Evolutionary conservation across 1,284 basidiomycete genomes (phyloP).

Genomic region (Porodaedalea pini): DNA sequence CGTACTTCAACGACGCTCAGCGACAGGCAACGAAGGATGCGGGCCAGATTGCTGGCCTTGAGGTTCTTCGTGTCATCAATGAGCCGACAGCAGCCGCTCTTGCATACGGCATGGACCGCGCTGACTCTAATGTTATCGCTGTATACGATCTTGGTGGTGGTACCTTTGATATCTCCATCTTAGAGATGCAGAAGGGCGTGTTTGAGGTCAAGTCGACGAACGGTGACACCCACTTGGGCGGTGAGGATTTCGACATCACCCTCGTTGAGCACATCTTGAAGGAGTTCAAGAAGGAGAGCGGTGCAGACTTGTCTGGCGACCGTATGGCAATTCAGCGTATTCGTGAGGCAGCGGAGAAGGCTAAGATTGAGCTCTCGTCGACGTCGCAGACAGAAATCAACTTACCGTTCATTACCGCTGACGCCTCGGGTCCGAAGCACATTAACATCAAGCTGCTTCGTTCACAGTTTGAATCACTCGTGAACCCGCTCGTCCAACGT

Average conservation of each 20-base stretch:
- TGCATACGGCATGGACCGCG: slow-evolving; percentile 90
- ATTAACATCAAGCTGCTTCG: slow-evolving; percentile 90
- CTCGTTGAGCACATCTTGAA: slow-evolving; percentile 85
- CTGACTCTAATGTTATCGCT: slow-evolving; percentile 84
- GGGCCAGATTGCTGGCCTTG: slow-evolving; percentile 93
- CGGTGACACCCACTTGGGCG: slow-evolving; percentile 97
- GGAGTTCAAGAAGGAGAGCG: slow-evolving; percentile 93
- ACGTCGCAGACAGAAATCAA: slow-evolving; percentile 94
- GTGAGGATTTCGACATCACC: slow-evolving; percentile 95
- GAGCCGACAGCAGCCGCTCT: slow-evolving; percentile 98
- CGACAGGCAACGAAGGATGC: slow-evolving; percentile 98
- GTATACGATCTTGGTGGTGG: slow-evolving; percentile 97
- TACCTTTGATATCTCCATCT: slow-evolving; percentile 96
- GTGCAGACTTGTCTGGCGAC: slow-evolving; percentile 80
- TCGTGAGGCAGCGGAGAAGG: slow-evolving; percentile 98
- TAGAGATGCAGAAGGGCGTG: slow-evolving; percentile 99
- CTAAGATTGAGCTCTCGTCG: slow-evolving; percentile 96
- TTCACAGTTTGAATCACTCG: slow-evolving; percentile 87
- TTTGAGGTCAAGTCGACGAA: slow-evolving; percentile 99
- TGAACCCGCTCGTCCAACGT: slow-evolving; percentile 79
- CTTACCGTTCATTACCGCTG: slow-evolving; percentile 95
- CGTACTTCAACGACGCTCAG: slow-evolving; percentile 99
- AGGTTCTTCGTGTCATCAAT: slow-evolving; percentile 98
- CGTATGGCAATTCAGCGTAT: slow-evolving; percentile 99
- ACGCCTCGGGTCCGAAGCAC: slow-evolving; percentile 92